These are phyloP conservation scores for Pseudopithomyces maydicus DNA, from an alignment of 2,329 filamentous ascomycete species.

Conservation along the genomic window DNA sequence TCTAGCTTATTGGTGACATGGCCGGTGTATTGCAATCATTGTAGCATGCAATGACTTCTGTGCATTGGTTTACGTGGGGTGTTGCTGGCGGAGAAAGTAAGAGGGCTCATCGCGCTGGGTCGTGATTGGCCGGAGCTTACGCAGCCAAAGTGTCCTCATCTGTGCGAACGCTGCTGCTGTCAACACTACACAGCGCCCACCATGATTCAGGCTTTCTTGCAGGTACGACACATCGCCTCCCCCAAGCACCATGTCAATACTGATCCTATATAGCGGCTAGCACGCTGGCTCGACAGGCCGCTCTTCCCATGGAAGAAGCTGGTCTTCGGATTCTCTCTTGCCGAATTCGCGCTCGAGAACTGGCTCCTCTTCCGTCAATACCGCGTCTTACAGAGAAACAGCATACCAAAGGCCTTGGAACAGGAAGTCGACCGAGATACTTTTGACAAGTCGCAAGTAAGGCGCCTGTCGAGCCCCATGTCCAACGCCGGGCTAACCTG, in stretches of 20 bases:
- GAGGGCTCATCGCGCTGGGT: conserved; percentile 6
- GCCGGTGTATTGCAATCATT: too few relatives aligned
- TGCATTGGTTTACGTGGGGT: too few relatives aligned
- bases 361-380: conserved; percentile 92
- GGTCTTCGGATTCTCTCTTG: conserved; percentile 91
- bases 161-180: neutral
- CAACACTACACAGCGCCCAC: conserved; percentile 12
- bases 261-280: conserved; percentile 63
- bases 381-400: conserved; percentile 77
- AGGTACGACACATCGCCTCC: conserved; percentile 20
- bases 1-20: too few relatives aligned
- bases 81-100: neutral
- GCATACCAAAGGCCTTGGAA: conserved; percentile 82
- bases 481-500: conserved; percentile 22
- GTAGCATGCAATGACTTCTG: too few relatives aligned
- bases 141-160: conserved; percentile 5
- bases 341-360: conserved; percentile 87
- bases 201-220: conserved; percentile 46
- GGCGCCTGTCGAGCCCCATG: conserved; percentile 9
- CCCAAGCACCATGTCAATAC: neutral
- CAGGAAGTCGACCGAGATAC: conserved; percentile 88
- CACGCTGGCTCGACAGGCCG: conserved; percentile 85
- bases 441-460: conserved; percentile 88
- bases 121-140: conserved; percentile 11
- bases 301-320: conserved; percentile 97